Conservation (phyloP, 2,329 filamentous ascomycete genomes). For the Phialophora verrucosa region DNA sequence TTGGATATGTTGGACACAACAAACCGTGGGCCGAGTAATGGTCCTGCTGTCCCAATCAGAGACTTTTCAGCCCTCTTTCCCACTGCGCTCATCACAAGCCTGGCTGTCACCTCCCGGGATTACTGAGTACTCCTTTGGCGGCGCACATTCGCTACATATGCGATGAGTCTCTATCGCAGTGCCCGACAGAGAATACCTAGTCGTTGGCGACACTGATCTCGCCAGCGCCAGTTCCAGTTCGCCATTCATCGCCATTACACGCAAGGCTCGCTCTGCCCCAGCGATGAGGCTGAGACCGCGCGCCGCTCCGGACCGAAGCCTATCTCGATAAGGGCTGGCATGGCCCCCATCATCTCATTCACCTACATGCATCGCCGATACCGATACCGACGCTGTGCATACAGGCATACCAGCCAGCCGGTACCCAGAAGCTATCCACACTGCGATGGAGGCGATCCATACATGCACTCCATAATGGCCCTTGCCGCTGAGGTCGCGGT, state of each 20-base stretch:
- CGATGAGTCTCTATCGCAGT: not conserved
- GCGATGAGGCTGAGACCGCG: constrained; percentile 18
- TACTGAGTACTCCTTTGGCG: not conserved
- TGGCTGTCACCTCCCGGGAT: not conserved
- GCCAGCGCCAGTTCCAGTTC: not conserved
- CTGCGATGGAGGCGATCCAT: not conserved
- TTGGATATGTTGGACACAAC: not conserved
- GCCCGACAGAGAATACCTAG: not conserved
- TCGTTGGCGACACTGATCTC: not conserved
- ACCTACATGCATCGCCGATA: not conserved
- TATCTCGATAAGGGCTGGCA: constrained; percentile 21
- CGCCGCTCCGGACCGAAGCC: constrained; percentile 28
- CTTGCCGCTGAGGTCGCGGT: not conserved
- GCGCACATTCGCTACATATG: not conserved
- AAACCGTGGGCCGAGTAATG: not conserved
- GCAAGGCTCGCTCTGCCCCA: constrained; percentile 5
- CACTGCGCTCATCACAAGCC: not conserved
- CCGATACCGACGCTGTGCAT: not conserved
- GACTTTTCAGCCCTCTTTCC: not conserved
- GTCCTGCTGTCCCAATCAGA: too few relatives aligned
- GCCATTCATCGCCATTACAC: not conserved
- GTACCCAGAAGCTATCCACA: not conserved
- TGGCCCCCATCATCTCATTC: not conserved
- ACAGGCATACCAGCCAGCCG: not conserved
- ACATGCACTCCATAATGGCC: not conserved